These are phyloP conservation scores for Cutaneotrichosporon sp. DNA, from an alignment of 1,284 basidiomycete genomes.

Conservation along the genomic window DNA sequence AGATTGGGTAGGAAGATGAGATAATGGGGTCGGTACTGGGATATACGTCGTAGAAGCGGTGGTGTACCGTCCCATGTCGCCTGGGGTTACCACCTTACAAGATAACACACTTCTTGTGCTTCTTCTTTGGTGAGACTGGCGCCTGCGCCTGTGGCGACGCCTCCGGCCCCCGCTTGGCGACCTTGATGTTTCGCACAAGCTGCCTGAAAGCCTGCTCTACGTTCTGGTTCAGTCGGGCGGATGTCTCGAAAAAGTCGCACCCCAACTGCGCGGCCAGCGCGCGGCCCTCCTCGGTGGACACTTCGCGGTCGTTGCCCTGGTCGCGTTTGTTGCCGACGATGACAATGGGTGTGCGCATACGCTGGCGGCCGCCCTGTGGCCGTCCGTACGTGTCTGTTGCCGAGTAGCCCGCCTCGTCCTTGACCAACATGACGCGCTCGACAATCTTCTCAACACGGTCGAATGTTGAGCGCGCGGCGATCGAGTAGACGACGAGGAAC, in stretches of 20 bases:
- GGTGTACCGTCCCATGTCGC: no score
- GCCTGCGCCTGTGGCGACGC: conserved; percentile 5
- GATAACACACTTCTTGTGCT: conserved; percentile 47
- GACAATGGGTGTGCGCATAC: conserved; percentile 53
- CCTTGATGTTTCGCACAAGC: conserved; percentile 76
- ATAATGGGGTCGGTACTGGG: no score
- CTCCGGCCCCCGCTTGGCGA: conserved; percentile 25
- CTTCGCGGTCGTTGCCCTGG: conserved; percentile 69
- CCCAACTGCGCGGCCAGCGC: conserved; percentile 79
- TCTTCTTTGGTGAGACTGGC: conserved; percentile 24
- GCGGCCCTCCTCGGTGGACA: conserved; percentile 80
- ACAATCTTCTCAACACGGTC: conserved; percentile 92
- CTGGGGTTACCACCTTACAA: conserved; percentile 26
- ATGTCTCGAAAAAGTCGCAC: conserved; percentile 94
- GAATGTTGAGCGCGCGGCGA: conserved; percentile 89
- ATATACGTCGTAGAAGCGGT: not conserved
- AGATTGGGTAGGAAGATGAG: no score
- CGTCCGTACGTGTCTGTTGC: conserved; percentile 4
- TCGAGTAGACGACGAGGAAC: conserved; percentile 97
- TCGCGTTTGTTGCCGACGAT: conserved; percentile 90
- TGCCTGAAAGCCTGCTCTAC: conserved; percentile 90
- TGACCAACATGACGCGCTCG: conserved; percentile 88
- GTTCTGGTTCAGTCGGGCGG: conserved; percentile 90
- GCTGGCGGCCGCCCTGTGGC: conserved; percentile 1
- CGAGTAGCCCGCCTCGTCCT: conserved; percentile 61